Evolutionary conservation across 192 early-diverging fungal species (phyloP).

Genomic region (Mycoemilia scoparia): DNA sequence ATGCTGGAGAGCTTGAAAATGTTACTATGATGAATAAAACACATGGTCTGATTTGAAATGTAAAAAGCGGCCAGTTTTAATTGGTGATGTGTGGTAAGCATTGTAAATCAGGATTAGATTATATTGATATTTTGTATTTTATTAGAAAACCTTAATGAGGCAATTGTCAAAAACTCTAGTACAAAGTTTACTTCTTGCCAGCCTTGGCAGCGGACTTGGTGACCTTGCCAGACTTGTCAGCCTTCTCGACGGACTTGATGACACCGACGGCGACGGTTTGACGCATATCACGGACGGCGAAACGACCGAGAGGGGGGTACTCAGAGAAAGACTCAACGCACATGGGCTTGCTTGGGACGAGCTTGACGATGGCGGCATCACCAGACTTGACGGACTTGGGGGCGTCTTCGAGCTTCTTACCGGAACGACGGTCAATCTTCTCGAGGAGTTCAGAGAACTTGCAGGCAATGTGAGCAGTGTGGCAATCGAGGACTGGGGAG

Average conservation of each 20-base stretch:
- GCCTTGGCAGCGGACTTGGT: conserved; percentile 64
- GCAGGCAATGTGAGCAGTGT: conserved; percentile 95
- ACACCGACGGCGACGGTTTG: conserved; percentile 95
- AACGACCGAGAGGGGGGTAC: conserved; percentile 89
- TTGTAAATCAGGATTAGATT: no score
- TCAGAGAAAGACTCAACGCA: conserved; percentile 86
- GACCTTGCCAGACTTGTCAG: conserved; percentile 54
- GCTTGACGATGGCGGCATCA: conserved; percentile 88
- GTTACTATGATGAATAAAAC: no score
- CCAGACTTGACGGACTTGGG: conserved; percentile 94
- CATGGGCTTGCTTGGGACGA: conserved; percentile 90
- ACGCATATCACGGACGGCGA: conserved; percentile 95
- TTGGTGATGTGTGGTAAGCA: no score
- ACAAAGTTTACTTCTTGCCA: conserved; percentile 51
- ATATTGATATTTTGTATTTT: no score
- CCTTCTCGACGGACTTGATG: conserved; percentile 82
- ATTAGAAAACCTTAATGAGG: no score
- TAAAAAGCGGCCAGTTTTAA: no score
- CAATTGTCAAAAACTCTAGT: not conserved
- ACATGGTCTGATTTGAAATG: no score
- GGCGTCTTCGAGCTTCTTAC: conserved; percentile 78
- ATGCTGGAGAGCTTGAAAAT: no score
- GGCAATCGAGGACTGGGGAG: conserved; percentile 88
- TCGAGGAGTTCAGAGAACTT: conserved; percentile 77
- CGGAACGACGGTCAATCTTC: conserved; percentile 94